Conservation (phyloP, 1,139 yeast species). For the Kodamaea arcana region DNA sequence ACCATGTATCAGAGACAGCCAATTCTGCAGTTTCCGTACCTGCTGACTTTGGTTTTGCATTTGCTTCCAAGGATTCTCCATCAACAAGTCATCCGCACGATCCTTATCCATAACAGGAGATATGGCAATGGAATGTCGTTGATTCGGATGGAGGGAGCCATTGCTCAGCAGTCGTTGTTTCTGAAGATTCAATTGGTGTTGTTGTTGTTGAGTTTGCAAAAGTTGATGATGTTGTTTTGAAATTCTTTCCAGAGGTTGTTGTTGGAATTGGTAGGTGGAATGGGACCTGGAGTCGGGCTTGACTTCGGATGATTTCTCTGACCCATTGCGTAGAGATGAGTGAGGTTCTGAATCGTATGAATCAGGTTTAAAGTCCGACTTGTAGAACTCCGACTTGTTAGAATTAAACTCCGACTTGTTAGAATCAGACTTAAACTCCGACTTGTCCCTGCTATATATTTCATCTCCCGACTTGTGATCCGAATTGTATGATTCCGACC, state of each 20-base stretch:
- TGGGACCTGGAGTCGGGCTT: no score
- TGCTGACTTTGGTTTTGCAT: neutral
- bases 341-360: no score
- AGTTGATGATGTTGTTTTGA: conserved; percentile 1
- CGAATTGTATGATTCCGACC: no score
- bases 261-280: conserved; percentile 6
- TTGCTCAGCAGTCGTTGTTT: conserved; percentile 1
- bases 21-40: neutral
- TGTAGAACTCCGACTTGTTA: no score
- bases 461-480: no score
- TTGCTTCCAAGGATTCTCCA: conserved; percentile 1
- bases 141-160: conserved; percentile 5
- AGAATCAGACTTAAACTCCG: no score
- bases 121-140: conserved; percentile 9
- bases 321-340: no score
- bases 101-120: conserved; percentile 7
- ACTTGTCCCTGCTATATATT: no score
- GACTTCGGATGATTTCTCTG: no score
- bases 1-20: neutral
- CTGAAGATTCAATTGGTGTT: conserved; percentile 4
- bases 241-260: conserved; percentile 4
- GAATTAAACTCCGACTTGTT: no score
- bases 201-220: conserved; percentile 5
- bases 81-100: neutral
- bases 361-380: no score